phyloP scores from a whole-genome alignment of 148 eudicot species.

The Camellia lanceoleosa region DNA sequence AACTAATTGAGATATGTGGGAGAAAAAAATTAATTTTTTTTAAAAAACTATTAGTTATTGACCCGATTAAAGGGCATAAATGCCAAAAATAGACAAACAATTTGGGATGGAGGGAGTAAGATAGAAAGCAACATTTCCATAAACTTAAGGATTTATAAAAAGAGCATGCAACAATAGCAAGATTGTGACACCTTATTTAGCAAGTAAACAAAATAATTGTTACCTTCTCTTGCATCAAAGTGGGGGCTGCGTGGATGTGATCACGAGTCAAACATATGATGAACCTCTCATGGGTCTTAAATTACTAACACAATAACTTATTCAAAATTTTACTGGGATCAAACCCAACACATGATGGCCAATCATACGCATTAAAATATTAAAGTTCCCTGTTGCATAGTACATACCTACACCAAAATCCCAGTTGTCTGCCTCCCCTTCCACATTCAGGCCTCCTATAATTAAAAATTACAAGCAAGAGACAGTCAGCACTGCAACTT shows the following conservation, averaged over 20 bases:
- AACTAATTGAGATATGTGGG: too few species aligned
- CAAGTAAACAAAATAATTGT: neutral
- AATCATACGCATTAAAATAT: neutral
- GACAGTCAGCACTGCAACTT: constrained; percentile 1
- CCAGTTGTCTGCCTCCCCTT: constrained; percentile 97
- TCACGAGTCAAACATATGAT: neutral
- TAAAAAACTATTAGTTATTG: too few species aligned
- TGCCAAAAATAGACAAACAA: too few species aligned
- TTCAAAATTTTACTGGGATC: neutral
- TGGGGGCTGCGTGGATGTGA: neutral
- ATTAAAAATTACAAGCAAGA: constrained; percentile 4
- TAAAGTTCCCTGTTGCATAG: neutral
- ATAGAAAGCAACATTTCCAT: too few species aligned
- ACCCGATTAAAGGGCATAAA: too few species aligned
- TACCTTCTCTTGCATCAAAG: neutral
- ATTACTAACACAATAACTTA: neutral
- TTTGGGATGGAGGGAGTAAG: too few species aligned
- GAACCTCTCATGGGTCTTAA: neutral
- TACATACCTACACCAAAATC: constrained; percentile 92
- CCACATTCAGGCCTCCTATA: constrained; percentile 93
- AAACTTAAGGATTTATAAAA: too few species aligned
- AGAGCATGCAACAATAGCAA: neutral
- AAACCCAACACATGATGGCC: neutral
- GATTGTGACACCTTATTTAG: neutral
- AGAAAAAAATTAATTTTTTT: too few species aligned